These are phyloP conservation scores for Aureobasidium musti DNA, from an alignment of 2,329 filamentous ascomycete genomes.

Conservation along the genomic window DNA sequence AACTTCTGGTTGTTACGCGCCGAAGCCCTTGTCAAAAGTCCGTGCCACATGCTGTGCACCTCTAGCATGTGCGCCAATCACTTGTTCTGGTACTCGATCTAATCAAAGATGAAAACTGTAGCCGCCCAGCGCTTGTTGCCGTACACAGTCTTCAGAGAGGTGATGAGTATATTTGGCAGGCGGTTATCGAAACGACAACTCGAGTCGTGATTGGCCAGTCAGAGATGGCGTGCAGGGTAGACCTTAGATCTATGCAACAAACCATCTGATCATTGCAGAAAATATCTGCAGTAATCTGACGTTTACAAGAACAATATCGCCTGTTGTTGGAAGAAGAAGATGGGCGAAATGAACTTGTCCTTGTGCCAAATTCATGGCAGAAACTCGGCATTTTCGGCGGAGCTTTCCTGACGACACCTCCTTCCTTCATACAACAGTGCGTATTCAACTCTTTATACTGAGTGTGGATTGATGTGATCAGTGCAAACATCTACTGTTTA, in stretches of 20 bases:
- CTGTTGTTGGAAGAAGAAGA: background rate
- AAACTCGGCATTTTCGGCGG: slow-evolving; percentile 4
- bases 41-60: slow-evolving; percentile 23
- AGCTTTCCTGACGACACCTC: background rate
- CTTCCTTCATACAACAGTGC: background rate
- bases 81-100: background rate
- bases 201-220: background rate
- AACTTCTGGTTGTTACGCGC: slow-evolving; percentile 13
- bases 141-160: background rate
- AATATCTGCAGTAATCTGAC: background rate
- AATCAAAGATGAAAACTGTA: background rate
- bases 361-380: background rate
- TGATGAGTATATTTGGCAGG: background rate
- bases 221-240: background rate
- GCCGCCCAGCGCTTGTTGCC: background rate
- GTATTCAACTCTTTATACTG: no score
- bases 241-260: background rate
- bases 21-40: slow-evolving; percentile 17
- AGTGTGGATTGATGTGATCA: no score
- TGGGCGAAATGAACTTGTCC: background rate
- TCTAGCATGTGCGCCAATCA: slow-evolving; percentile 7
- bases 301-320: background rate
- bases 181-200: background rate
- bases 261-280: background rate
- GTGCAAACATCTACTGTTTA: no score